Conservation (phyloP, 768 basidiomycete genomes). For the Mycena epipterygia region DNA sequence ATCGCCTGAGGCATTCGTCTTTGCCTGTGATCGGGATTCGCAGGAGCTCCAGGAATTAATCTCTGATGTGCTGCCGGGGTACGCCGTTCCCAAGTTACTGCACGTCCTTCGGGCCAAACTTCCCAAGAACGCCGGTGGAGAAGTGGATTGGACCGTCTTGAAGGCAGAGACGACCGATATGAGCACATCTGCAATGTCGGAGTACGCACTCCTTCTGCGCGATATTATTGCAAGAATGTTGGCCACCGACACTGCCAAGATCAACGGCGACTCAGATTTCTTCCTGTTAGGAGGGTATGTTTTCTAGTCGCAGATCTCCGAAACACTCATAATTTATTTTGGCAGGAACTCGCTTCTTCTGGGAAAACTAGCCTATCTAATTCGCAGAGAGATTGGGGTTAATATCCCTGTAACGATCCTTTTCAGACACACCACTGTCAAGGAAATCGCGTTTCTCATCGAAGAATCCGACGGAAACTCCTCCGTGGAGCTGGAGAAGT, state of each 20-base stretch:
- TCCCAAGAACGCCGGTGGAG: slow-evolving; percentile 35
- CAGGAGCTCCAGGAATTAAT: slow-evolving; percentile 41
- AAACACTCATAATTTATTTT: not conserved
- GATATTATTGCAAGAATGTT: slow-evolving; percentile 52
- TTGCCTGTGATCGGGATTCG: slow-evolving; percentile 38
- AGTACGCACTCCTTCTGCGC: slow-evolving; percentile 48
- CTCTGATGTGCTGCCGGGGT: slow-evolving; percentile 50
- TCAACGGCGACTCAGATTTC: slow-evolving; percentile 55
- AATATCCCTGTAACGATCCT: slow-evolving; percentile 54
- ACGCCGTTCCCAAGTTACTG: slow-evolving; percentile 53
- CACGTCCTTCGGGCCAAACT: slow-evolving; percentile 46
- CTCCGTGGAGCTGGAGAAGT: not conserved
- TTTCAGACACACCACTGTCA: slow-evolving; percentile 56
- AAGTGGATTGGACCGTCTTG: slow-evolving; percentile 48
- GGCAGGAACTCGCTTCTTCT: slow-evolving; percentile 56
- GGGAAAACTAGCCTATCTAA: slow-evolving; percentile 56
- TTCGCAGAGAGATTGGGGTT: slow-evolving; percentile 55
- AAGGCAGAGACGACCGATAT: slow-evolving; percentile 25
- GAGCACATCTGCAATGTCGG: slow-evolving; percentile 43
- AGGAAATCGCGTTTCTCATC: slow-evolving; percentile 54
- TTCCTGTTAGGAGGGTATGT: slow-evolving; percentile 52
- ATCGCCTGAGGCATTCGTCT: slow-evolving; percentile 53
- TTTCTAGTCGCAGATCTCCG: not conserved
- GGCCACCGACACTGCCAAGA: slow-evolving; percentile 41
- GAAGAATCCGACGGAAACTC: slow-evolving; percentile 41